These are phyloP conservation scores for Phoma sp. DNA, from an alignment of 2,329 filamentous ascomycete species.

Conservation along the genomic window DNA sequence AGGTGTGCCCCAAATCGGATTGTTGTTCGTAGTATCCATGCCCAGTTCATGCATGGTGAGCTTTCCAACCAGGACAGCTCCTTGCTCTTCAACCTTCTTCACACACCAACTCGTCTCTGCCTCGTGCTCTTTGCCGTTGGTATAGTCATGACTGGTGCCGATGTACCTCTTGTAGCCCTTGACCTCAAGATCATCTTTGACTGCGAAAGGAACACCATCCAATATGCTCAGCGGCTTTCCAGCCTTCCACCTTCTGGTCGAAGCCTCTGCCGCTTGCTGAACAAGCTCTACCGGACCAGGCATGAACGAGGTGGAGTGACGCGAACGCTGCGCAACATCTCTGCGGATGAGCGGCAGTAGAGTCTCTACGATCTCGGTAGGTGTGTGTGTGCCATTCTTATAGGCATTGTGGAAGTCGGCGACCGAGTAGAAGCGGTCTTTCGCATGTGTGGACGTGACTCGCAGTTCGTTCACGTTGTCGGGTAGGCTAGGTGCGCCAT, in stretches of 20 bases:
- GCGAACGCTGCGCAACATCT: constrained; percentile 60
- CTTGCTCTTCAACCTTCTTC: constrained; percentile 73
- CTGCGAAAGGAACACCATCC: constrained; percentile 82
- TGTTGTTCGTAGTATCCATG: constrained; percentile 84
- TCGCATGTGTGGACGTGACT: constrained; percentile 19
- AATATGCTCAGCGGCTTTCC: constrained; percentile 72
- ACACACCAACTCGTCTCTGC: constrained; percentile 74
- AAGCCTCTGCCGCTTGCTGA: constrained; percentile 73
- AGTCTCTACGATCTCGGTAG: constrained; percentile 72
- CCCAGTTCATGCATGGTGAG: constrained; percentile 83
- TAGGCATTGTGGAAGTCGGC: constrained; percentile 82
- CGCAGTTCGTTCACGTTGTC: constrained; percentile 31
- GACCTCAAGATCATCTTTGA: constrained; percentile 82
- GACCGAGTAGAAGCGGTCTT: constrained; percentile 60
- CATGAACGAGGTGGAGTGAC: constrained; percentile 77
- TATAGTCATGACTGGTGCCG: constrained; percentile 69
- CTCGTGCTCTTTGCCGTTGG: constrained; percentile 48
- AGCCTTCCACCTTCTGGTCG: constrained; percentile 73
- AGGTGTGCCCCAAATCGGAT: constrained; percentile 76
- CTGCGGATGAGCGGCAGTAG: constrained; percentile 75
- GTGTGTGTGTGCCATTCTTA: constrained; percentile 72
- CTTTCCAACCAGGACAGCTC: constrained; percentile 78
- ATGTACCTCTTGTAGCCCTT: constrained; percentile 72
- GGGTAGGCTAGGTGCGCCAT: constrained; percentile 28
- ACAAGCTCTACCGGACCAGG: constrained; percentile 69